phyloP scores from a whole-genome alignment of 306 rosid genomes.

The Rosa persica region DNA sequence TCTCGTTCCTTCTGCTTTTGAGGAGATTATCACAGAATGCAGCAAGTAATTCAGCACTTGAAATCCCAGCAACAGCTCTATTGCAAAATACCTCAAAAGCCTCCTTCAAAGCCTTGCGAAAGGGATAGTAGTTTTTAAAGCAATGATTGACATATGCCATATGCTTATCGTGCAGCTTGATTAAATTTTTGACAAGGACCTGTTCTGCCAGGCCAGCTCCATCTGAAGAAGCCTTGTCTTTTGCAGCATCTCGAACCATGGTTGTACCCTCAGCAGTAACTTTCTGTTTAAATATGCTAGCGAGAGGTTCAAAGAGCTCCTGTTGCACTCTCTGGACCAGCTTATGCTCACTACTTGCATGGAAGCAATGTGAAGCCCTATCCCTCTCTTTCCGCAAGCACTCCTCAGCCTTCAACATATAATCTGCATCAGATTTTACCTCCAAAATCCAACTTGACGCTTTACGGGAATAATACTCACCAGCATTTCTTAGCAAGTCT shows the following conservation, averaged over 20 bases:
- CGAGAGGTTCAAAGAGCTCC: conserved; percentile 58
- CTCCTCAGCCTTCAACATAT: conserved; percentile 51
- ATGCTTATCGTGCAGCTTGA: conserved; percentile 63
- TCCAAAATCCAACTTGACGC: conserved; percentile 56
- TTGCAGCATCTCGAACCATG: conserved; percentile 57
- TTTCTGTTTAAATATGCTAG: conserved; percentile 60
- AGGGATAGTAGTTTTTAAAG: conserved; percentile 49
- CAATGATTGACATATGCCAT: conserved; percentile 52
- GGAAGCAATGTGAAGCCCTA: conserved; percentile 29
- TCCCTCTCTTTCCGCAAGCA: conserved; percentile 30
- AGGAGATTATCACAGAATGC: conserved; percentile 65
- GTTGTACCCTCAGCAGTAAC: conserved; percentile 53
- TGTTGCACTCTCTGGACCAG: conserved; percentile 54
- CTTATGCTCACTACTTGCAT: conserved; percentile 30
- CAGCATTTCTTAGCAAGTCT: conserved; percentile 50
- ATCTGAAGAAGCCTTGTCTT: conserved; percentile 36
- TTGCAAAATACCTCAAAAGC: conserved; percentile 65
- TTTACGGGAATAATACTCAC: conserved; percentile 49
- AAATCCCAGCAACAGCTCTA: conserved; percentile 55
- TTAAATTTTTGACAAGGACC: conserved; percentile 56
- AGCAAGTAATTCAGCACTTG: conserved; percentile 61
- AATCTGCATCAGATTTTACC: conserved; percentile 56
- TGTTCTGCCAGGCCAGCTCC: conserved; percentile 56
- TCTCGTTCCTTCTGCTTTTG: conserved; percentile 61
- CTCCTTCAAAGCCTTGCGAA: conserved; percentile 68